Evolutionary conservation across 169 alveolate genomes (phyloP), one percentile per base, ranked within the genome.

Genomic region (Eimeria brunetti): DNA sequence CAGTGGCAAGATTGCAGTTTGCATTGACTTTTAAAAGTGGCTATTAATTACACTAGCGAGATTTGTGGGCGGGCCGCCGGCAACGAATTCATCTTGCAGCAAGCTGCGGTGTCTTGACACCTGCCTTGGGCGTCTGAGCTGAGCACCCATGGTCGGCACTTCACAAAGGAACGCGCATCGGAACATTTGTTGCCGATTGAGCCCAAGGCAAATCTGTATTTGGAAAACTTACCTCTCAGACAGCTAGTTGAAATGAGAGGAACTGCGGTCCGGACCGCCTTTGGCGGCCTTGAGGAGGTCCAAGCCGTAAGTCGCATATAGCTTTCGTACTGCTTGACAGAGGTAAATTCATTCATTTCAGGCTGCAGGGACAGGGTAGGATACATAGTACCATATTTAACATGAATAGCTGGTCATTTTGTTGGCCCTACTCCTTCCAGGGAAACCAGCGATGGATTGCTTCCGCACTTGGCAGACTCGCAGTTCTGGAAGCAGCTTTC

Each of bases 291-390:
- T 44, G 96, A 92, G 71, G 96, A 92, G 86, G 96, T 83, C 36
- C 91, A 92, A 62, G 96, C 96, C 51, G 96, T 92, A 60, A 69
- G 96, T 83, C 41, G 73, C 46, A 53, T 49, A 12, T 1, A 2
- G 38, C 41, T 73, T 9, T 67, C n/a, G 51, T 44, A 1, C 14
- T 36, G n/a, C 11, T 4, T 44, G 38, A 62, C 12, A 27, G 64
- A 24, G 51, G 33, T n/a, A 49, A 27, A 41, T 85, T 2, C 44
- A 22, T 60, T 30, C 8, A n/a, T 58, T 73, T 62, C 76, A 90
- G 95, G 95, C 95, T 76, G 95, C 95, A 90, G 95, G 95, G 67
- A 90, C 95, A 58, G 95, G 95, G 95, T 90, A 90, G 69, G 88
- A 60, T 24, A 56, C 41, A 51, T 46, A 2, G 3, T 27, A 0